phyloP scores from a whole-genome alignment of 495 filamentous ascomycete genomes.

The Antarctomyces pellizariae region DNA sequence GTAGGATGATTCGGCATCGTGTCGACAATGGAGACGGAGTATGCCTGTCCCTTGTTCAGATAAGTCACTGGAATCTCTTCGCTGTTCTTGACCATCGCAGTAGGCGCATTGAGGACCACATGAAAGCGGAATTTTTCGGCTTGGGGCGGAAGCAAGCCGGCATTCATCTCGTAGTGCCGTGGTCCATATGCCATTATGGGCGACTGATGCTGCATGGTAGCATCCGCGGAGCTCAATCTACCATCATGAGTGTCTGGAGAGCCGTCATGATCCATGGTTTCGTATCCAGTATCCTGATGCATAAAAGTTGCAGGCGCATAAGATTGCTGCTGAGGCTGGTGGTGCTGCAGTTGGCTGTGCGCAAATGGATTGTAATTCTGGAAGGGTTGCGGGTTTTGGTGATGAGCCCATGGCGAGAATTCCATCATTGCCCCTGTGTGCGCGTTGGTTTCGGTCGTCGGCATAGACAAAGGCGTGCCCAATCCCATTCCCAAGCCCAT shows the following conservation, averaged over 20 bases:
- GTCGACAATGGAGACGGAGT: constrained; percentile 59
- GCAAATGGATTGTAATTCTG: constrained; percentile 54
- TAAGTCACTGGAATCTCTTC: constrained; percentile 89
- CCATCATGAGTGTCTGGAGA: constrained; percentile 31
- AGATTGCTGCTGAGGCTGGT: constrained; percentile 18
- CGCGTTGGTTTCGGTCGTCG: constrained; percentile 35
- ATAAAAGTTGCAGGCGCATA: constrained; percentile 67
- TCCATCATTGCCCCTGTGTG: constrained; percentile 33
- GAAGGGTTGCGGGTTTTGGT: constrained; percentile 42
- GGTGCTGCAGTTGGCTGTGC: constrained; percentile 22
- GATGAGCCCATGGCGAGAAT: constrained; percentile 24
- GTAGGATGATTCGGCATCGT: constrained; percentile 25
- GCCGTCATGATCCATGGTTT: constrained; percentile 50
- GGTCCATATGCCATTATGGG: constrained; percentile 21
- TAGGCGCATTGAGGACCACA: constrained; percentile 75
- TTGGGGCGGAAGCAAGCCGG: constrained; percentile 17
- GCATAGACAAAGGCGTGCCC: constrained; percentile 65
- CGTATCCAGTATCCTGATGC: constrained; percentile 52
- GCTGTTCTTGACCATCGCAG: constrained; percentile 77
- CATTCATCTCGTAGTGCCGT: constrained; percentile 18
- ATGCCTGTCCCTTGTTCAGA: constrained; percentile 90
- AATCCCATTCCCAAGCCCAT: constrained; percentile 42
- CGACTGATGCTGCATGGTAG: constrained; percentile 24
- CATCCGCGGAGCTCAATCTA: constrained; percentile 24
- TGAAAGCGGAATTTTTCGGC: constrained; percentile 68